A percentile compares a stretch with the other conserved stretches of the same genome.
Evolutionary conservation across 164 flowering plant species (phyloP).

Genomic region (Kingdonia uniflora): DNA sequence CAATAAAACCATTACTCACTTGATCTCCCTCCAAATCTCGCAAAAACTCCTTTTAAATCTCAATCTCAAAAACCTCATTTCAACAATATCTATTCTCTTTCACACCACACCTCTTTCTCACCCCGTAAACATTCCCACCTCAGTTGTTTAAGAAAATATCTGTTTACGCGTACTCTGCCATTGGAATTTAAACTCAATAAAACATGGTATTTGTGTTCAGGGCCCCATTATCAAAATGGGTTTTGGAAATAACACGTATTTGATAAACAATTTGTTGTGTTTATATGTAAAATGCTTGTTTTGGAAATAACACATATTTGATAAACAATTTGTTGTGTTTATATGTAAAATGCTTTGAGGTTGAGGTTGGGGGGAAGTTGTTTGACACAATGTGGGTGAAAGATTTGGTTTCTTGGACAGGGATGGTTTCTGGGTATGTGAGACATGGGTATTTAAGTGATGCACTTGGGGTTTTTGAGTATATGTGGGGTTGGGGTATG

Average conservation of each 20-base stretch:
- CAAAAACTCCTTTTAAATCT: too few relatives aligned
- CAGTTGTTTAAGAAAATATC: constrained; percentile 13
- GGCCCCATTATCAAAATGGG: constrained; percentile 40
- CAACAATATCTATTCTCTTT: too few relatives aligned
- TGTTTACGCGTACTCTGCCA: constrained; percentile 23
- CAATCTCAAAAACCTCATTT: too few relatives aligned
- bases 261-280: constrained; percentile 37
- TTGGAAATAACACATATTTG: constrained; percentile 27
- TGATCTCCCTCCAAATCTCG: too few relatives aligned
- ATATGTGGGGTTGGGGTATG: constrained; percentile 29
- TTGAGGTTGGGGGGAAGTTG: constrained; percentile 26
- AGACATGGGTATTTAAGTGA: constrained; percentile 15
- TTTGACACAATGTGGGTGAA: constrained; percentile 41
- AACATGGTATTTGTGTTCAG: constrained; percentile 39
- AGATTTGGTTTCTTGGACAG: constrained; percentile 54
- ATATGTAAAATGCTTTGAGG: constrained; percentile 31
- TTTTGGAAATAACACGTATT: constrained; percentile 24
- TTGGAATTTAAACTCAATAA: constrained; percentile 32
- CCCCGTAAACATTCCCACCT: too few relatives aligned
- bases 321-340: constrained; percentile 36
- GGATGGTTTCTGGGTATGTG: constrained; percentile 31
- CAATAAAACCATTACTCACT: too few relatives aligned
- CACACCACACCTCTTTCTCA: too few relatives aligned
- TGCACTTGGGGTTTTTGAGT: constrained; percentile 29
- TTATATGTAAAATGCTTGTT: constrained; percentile 36